Conservation (phyloP, 352 stramenopile species). For the Phytophthora macrochlamydospora region DNA sequence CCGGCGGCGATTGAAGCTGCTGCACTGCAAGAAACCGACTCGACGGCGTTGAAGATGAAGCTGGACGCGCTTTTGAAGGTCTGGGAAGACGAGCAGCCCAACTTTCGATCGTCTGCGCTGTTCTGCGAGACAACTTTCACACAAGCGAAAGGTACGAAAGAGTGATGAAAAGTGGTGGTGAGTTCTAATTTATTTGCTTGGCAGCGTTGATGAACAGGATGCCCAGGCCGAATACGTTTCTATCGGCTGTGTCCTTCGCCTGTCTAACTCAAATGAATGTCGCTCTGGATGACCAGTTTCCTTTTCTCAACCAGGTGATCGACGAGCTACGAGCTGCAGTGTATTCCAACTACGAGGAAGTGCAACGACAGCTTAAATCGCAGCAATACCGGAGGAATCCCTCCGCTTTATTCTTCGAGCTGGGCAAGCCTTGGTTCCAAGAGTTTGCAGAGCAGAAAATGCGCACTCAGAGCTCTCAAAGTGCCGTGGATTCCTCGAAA, state of each 20-base stretch:
- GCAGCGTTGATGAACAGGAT: constrained; percentile 45
- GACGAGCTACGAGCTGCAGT: constrained; percentile 40
- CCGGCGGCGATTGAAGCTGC: constrained; percentile 1
- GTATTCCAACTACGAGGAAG: constrained; percentile 47
- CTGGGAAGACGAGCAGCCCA: constrained; percentile 51
- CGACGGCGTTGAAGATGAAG: constrained; percentile 39
- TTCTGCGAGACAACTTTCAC: constrained; percentile 69
- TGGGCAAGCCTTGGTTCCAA: constrained; percentile 55
- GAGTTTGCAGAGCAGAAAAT: constrained; percentile 35
- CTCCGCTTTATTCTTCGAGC: constrained; percentile 57
- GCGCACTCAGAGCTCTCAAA: constrained; percentile 22
- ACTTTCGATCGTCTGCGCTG: constrained; percentile 61
- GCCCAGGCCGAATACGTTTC: constrained; percentile 58
- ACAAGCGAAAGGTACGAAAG: constrained; percentile 57
- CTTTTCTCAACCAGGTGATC: constrained; percentile 50
- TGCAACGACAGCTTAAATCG: constrained; percentile 17
- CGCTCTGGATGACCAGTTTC: constrained; percentile 51
- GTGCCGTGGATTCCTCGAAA: constrained; percentile 24
- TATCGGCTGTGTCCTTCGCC: constrained; percentile 54
- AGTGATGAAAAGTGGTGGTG: constrained; percentile 1
- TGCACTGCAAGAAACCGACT: constrained; percentile 21
- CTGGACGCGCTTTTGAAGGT: constrained; percentile 55
- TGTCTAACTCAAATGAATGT: constrained; percentile 53
- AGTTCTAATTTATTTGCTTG: neutral
- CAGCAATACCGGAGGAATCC: constrained; percentile 13